Evolutionary conservation across 805 yeast genomes (phyloP), one percentile per base, ranked within the genome.

Genomic region (Saccharomycopsis babjevae): DNA sequence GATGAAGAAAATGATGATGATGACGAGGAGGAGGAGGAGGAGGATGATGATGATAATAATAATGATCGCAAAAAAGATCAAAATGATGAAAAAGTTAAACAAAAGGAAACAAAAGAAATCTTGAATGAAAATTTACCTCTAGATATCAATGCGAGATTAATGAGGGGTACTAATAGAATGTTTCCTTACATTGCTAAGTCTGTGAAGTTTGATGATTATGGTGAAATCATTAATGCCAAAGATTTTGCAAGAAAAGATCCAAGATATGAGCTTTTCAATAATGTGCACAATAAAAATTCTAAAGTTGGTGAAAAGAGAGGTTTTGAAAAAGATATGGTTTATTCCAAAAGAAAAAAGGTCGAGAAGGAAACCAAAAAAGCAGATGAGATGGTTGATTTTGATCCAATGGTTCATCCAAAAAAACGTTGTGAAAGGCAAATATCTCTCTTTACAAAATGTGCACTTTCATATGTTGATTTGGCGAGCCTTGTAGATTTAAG

Each of bases 401-500:
- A 84, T 62, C 75, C 86, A 0, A 71, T 81, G 54, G 75, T 73
- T 62, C 72, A 73, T 11, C 94, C 94, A 3, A 73, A 76, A 40
- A 74, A 76, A 57, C 72, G 86, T 59, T 72, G 74, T 4, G 59
- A 67, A 8, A 66, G 68, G 2, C 68, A 68, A 1, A 57, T 68
- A 3, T 67, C 75, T n/a, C 70, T 86, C 13, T 74, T 74, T 5
- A 74, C 89, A 4, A 76, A 85, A 62, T 91, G 97, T 72, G 86
- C 85, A 1, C 72, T 92, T 7, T 80, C 88, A 1, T 90, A 76
- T 69, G 81, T 93, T 60, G 97, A 93, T 69, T 76, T 92, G 55
- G 82, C 91, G 16, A 97, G 97, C 22, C 73, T 87, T 20, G 93
- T 89, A 0, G 97, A 94, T 69, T 75, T 85, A 64, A 79, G 97